These are phyloP conservation scores for Nakazawaea ernobii DNA, from an alignment of 805 yeast species.

Conservation along the genomic window DNA sequence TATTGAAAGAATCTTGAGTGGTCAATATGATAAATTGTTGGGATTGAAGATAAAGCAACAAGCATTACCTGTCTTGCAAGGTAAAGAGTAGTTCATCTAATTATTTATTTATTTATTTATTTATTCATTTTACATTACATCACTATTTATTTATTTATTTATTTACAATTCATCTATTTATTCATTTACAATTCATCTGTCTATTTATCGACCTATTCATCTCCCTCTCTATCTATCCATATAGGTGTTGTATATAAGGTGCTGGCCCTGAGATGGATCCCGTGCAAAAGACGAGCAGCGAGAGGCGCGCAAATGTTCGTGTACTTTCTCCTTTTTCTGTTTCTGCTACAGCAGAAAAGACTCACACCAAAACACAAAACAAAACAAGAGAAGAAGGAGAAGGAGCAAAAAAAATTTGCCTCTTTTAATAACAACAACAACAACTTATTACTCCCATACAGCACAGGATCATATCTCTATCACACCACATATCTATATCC, in stretches of 20 bases:
- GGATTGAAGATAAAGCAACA: constrained; percentile 44
- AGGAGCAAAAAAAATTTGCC: too few relatives aligned
- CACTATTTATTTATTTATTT: constrained; percentile 5
- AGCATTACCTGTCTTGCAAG: background rate
- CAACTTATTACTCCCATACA: too few relatives aligned
- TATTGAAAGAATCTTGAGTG: constrained; percentile 74
- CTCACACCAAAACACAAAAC: too few relatives aligned
- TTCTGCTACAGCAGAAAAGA: too few relatives aligned
- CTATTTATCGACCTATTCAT: constrained; percentile 1
- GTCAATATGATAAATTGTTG: constrained; percentile 73
- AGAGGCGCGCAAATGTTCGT: too few relatives aligned
- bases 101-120: background rate
- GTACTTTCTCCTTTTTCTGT: too few relatives aligned
- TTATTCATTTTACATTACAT: constrained; percentile 1
- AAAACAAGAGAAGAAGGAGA: too few relatives aligned
- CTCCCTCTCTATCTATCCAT: constrained; percentile 4
- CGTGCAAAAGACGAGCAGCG: too few relatives aligned
- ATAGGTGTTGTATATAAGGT: constrained; percentile 5
- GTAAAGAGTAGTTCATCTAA: background rate
- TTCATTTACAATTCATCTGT: constrained; percentile 4
- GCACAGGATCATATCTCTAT: too few relatives aligned
- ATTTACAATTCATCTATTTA: constrained; percentile 5
- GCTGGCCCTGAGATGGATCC: too few relatives aligned
- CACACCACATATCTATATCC: too few relatives aligned
- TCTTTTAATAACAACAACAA: too few relatives aligned